phyloP scores from a whole-genome alignment of 108 stramenopile genomes.

The Chaetoceros tenuissimus region DNA sequence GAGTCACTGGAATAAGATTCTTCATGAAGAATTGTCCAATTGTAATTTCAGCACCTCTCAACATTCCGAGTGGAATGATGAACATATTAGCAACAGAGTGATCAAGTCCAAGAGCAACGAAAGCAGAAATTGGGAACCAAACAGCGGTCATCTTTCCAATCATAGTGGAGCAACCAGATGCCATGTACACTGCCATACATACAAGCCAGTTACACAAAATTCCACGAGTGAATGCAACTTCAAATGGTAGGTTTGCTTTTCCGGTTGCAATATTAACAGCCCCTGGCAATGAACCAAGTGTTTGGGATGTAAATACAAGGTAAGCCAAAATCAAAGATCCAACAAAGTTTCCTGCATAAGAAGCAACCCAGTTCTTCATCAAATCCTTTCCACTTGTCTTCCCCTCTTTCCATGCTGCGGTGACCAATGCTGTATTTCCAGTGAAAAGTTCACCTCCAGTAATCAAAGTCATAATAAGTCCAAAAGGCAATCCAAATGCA shows the following conservation, averaged over 20 bases:
- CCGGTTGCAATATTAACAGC: slow-evolving; percentile 72
- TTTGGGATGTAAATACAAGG: slow-evolving; percentile 62
- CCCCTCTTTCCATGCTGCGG: slow-evolving; percentile 69
- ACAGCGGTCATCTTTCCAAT: slow-evolving; percentile 83
- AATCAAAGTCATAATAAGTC: slow-evolving; percentile 78
- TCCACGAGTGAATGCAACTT: slow-evolving; percentile 81
- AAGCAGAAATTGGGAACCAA: slow-evolving; percentile 87
- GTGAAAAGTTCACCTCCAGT: slow-evolving; percentile 61
- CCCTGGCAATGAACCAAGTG: slow-evolving; percentile 58
- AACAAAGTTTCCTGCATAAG: slow-evolving; percentile 82
- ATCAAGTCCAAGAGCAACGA: slow-evolving; percentile 86
- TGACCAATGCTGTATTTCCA: slow-evolving; percentile 74
- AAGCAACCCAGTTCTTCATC: slow-evolving; percentile 63
- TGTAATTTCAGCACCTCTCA: slow-evolving; percentile 86
- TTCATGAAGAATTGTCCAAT: slow-evolving; percentile 59
- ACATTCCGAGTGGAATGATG: slow-evolving; percentile 91
- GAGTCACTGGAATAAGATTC: slow-evolving; percentile 88
- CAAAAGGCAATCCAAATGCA: slow-evolving; percentile 79
- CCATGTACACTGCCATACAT: slow-evolving; percentile 92
- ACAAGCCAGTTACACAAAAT: slow-evolving; percentile 96
- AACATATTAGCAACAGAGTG: slow-evolving; percentile 98
- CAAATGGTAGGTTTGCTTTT: slow-evolving; percentile 70
- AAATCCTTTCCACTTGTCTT: slow-evolving; percentile 49
- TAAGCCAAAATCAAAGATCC: slow-evolving; percentile 72
- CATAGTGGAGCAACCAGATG: slow-evolving; percentile 65